A percentile compares a stretch with the other conserved stretches of the same genome.
phyloP scores from a whole-genome alignment of 1,284 basidiomycete genomes.

The Sanghuangporus sanghuang region DNA sequence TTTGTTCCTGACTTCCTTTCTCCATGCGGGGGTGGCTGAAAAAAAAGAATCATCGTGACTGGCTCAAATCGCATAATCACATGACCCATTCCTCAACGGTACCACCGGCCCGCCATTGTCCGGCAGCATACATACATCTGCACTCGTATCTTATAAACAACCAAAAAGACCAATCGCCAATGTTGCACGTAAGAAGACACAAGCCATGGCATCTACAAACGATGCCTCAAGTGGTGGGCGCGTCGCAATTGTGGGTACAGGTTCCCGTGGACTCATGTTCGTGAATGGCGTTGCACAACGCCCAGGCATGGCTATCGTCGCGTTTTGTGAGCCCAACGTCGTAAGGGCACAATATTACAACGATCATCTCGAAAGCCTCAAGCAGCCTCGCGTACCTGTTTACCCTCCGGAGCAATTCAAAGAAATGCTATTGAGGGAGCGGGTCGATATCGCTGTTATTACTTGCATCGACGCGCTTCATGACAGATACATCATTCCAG shows the following conservation, averaged over 20 bases:
- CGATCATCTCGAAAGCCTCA: constrained; percentile 34
- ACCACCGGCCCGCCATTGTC: not conserved
- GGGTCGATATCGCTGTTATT: constrained; percentile 44
- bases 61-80: not conserved
- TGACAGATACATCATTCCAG: constrained; percentile 43
- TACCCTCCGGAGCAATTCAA: constrained; percentile 40
- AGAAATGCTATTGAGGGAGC: constrained; percentile 43
- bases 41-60: not conserved
- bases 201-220: not conserved
- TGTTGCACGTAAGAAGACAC: not conserved
- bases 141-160: not conserved
- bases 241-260: constrained; percentile 38
- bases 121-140: not conserved
- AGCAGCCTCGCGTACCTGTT: constrained; percentile 33
- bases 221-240: constrained; percentile 19
- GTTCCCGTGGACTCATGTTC: constrained; percentile 39
- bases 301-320: constrained; percentile 35
- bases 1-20: not conserved
- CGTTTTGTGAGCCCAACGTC: constrained; percentile 45
- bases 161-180: not conserved
- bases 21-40: not conserved
- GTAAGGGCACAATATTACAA: constrained; percentile 46
- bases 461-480: constrained; percentile 51
- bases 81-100: not conserved
- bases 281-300: constrained; percentile 38